Base-by-base conservation (phyloP, 2,329 filamentous ascomycete genomes). In the Pseudodiploospora longispora region DNA sequence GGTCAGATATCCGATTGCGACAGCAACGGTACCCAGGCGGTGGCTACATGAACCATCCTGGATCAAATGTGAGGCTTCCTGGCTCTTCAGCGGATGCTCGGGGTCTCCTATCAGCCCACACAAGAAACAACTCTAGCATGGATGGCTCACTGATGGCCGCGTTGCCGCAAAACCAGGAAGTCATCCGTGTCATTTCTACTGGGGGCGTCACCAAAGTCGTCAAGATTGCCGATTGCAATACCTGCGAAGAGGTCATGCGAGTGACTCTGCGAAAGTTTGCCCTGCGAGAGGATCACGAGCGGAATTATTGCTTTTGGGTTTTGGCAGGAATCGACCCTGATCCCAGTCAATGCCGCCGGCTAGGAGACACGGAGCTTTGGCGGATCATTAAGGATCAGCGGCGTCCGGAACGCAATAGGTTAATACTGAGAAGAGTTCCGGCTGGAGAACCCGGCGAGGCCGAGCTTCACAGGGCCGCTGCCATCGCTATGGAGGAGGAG, bases 271-370 rank as follows among this genome's bases (percentile, higher is more conserved):
- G 85, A 53, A 97, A 97, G 63, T 87, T 95, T 51, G 82, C 83
- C 35, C 75, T 95, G 30, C 86, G 89, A 27, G 89, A 95, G 59
- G 87, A 91, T 50, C 89, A 96, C 57, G 86, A 93, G 61, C 81
- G 89, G 56, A 95, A 94, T 59, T 97, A 95, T 67, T 96, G 90
- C 69, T 97, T 98, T 68, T 97, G 93, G 72, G 84, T 95, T 1
- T 73, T 97, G 47, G 83, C 87, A 52, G 91, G 90, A 41, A 71
- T 88, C 34, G 88, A 96, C 39, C 83, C 90, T 2, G 84, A 93
- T 53, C 84, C 88, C 30, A 78, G 76, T 40, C 82, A 89, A 58
- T 94, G 87, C 61, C 82, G 89, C 48, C 82, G 87, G 40, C 73
- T 97, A 34, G 83, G 83, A 31, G 93, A 98, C 57, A 83, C 81